Base-by-base conservation (phyloP, 2,329 filamentous ascomycete genomes). In the Lecanicillium sp. region DNA sequence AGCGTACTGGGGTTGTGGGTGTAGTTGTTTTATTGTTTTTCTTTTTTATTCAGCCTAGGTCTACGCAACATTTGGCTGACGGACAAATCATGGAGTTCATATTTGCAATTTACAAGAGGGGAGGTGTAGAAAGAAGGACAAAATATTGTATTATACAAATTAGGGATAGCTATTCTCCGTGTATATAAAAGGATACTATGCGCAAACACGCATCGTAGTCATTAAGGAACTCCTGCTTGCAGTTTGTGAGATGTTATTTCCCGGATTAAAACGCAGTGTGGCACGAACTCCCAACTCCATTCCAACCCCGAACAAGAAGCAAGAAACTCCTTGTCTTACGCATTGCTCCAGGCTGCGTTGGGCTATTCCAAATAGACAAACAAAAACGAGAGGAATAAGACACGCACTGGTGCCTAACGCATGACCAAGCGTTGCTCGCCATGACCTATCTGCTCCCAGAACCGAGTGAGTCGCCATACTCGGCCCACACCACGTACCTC, bases 391-490 rank as follows among this genome's bases (percentile, higher is more conserved):
- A n/a, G n/a, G n/a, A n/a, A n/a, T n/a, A n/a, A n/a, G n/a, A n/a
- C n/a, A n/a, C n/a, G n/a, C n/a, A 40, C 33, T 47, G 44, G 20
- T 33, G 48, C 41, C 36, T 46, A 50, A 35, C 42, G 36, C 32
- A 51, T 47, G 12, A 12, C 49, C 15, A 47, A 20, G 24, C 32
- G 45, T 29, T 54, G 53, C 38, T 70, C 68, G 2, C 70, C 72
- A 14, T 63, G 63, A 2, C 73, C 71, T 27, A 85, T 68, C 19
- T 72, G 70, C 64, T 87, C 84, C 82, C 83, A 87, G 58, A 84
- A 86, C 51, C 72, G 71, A 57, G 75, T 75, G 49, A 87, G 60
- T 19, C 76, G 72, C 73, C 81, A 79, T 6, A 85, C 81, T 35
- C 76, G 67, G 3, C 78, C 77, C 0, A 79, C 63, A 1, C 78